Conservation (phyloP, 2,329 filamentous ascomycete species). For the Beauveria sp. region DNA sequence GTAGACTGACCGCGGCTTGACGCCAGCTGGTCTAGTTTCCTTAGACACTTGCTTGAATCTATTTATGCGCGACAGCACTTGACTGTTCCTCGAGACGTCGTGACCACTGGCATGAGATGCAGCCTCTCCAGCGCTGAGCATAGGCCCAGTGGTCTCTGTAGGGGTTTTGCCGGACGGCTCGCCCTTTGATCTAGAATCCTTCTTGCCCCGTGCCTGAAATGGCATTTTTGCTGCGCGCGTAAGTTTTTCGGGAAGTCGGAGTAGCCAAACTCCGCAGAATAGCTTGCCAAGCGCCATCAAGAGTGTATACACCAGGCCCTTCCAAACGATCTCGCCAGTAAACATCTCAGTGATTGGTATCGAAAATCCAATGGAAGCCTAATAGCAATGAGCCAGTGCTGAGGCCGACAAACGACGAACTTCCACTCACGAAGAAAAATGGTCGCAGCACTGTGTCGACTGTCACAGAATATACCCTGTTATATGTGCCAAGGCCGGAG, state of each 20-base stretch:
- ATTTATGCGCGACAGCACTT: neutral
- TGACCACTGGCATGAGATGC: neutral
- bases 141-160: too few relatives aligned
- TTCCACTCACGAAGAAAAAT: slow-evolving; percentile 58
- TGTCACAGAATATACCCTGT: slow-evolving; percentile 31
- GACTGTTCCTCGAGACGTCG: neutral
- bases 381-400: neutral
- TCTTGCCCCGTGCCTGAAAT: neutral
- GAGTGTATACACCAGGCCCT: slow-evolving; percentile 61
- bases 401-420: neutral
- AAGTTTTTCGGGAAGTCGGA: neutral
- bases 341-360: slow-evolving; percentile 70
- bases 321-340: slow-evolving; percentile 55
- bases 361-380: slow-evolving; percentile 64
- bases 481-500: slow-evolving; percentile 23
- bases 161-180: too few relatives aligned
- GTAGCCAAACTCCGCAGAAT: slow-evolving; percentile 51
- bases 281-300: slow-evolving; percentile 62
- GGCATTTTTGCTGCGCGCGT: neutral
- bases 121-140: too few relatives aligned
- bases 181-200: too few relatives aligned
- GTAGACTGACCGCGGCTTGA: slow-evolving; percentile 55
- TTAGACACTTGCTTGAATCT: neutral
- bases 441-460: slow-evolving; percentile 53
- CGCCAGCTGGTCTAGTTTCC: slow-evolving; percentile 14